Conservation (phyloP, 2,329 filamentous ascomycete genomes). For the Claviceps arundinis region DNA sequence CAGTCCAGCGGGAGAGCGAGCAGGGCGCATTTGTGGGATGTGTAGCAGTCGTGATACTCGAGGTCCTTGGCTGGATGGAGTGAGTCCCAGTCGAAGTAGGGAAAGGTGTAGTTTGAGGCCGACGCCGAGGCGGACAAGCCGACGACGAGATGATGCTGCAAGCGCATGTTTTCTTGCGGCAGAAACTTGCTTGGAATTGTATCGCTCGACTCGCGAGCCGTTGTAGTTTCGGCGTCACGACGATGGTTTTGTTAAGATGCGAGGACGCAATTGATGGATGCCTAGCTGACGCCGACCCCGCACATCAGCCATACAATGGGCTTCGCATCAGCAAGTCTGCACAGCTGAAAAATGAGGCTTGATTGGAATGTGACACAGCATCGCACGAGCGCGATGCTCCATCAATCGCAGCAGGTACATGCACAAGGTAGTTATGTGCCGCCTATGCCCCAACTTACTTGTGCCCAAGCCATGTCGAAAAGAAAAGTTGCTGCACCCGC, state of each 20-base stretch:
- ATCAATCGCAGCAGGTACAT: background rate
- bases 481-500: too few relatives aligned
- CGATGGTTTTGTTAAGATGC: background rate
- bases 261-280: background rate
- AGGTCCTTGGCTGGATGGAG: slow-evolving; percentile 23
- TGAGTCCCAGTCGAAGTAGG: slow-evolving; percentile 22
- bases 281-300: background rate
- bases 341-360: background rate
- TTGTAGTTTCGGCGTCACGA: background rate
- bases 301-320: background rate
- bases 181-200: background rate
- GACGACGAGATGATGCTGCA: background rate
- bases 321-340: background rate
- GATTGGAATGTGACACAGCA: background rate
- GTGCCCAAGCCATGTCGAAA: too few relatives aligned
- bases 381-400: background rate
- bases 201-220: background rate
- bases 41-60: slow-evolving; percentile 27
- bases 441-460: too few relatives aligned
- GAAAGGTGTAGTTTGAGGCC: background rate
- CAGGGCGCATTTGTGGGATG: slow-evolving; percentile 25
- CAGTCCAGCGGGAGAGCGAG: slow-evolving; percentile 32
- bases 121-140: background rate
- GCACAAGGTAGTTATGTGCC: too few relatives aligned
- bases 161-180: background rate